A percentile compares a stretch with the other conserved stretches of the same genome.
Evolutionary conservation across 1,284 basidiomycete genomes (phyloP).

Genomic region (Cryptococcus sp.): DNA sequence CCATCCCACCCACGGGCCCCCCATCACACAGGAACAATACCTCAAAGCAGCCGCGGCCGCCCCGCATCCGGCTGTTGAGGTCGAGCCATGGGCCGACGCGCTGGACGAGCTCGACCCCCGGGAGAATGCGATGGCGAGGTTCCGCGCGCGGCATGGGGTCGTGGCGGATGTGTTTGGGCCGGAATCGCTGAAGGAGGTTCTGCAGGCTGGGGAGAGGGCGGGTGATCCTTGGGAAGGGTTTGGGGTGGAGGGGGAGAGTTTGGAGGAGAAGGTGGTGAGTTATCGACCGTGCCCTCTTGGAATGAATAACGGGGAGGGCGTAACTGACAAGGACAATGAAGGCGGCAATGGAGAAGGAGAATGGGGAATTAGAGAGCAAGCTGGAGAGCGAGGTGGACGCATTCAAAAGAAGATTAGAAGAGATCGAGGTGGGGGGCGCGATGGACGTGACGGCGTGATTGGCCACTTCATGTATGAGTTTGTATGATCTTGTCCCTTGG

Average conservation of each 20-base stretch:
- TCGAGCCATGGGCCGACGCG: conserved; percentile 45
- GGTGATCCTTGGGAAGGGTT: neutral
- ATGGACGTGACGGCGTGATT: neutral
- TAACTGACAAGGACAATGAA: conserved; percentile 4
- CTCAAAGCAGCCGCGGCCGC: conserved; percentile 28
- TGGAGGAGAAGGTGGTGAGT: conserved; percentile 45
- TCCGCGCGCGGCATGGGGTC: conserved; percentile 42
- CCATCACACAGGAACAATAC: conserved; percentile 25
- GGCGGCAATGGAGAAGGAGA: conserved; percentile 32
- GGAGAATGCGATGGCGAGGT: conserved; percentile 44
- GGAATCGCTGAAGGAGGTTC: conserved; percentile 39
- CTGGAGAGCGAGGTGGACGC: conserved; percentile 24
- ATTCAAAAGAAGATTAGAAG: conserved; percentile 16
- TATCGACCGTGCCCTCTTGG: neutral
- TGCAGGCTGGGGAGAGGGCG: neutral
- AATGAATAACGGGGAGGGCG: neutral
- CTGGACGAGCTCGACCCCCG: conserved; percentile 45
- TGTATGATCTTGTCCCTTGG: neutral
- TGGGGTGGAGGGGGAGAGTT: neutral
- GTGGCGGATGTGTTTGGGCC: conserved; percentile 44
- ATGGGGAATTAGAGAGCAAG: conserved; percentile 35
- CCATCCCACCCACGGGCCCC: conserved; percentile 14
- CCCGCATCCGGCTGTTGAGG: conserved; percentile 6
- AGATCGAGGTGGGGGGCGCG: conserved; percentile 10
- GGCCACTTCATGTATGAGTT: neutral